Evolutionary conservation across 2,329 filamentous ascomycete species (phyloP), one percentile per base, ranked within the genome.

Genomic region (Tympanopsis confertula): DNA sequence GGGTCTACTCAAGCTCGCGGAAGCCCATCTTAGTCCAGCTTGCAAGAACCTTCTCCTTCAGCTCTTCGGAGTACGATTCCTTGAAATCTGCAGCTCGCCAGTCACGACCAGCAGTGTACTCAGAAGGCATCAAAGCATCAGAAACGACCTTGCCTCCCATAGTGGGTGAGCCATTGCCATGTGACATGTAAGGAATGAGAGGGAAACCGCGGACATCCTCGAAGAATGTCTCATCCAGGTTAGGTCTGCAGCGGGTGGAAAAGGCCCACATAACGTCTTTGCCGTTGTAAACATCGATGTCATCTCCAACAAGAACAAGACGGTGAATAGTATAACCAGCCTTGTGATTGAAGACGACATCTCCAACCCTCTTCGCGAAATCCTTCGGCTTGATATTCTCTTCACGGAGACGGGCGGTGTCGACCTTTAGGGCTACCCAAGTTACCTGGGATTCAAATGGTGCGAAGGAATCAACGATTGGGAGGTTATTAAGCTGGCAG

Each of bases 361-460:
- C 55, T 1, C 65, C 67, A 10, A 71, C 46, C 17, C 46, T 47
- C 32, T 54, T 51, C 36, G 53, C 53, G 33, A 71, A 59, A 0
- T 59, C 56, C 14, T 51, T 42, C 0, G 59, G 38, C 1, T 50
- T 69, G 13, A 66, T 68, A 33, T 74, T 67, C 63, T 75, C 66
- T 5, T 65, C 61, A 20, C 68, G 67, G 5, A 80, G 61, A 47
- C 69, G 69, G 4, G 62, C 56, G 2, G 65, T 70, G 48, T 81
- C 74, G 17, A 78, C 66, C 41, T 75, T 66, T 47, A 81, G 45
- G 0, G 54, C 65, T 0, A 57, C 56, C 67, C 68, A 71, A 1
- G 60, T 69, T 0, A 63, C 65, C 39, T 67, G 62, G 0, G 62
- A 56, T 41, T 67, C 62, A 36, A 66, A 63, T 0, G 63, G 64